A percentile compares a stretch with the other conserved stretches of the same genome.
phyloP scores from a whole-genome alignment of 1,284 basidiomycete genomes.

The Microbotryum lychnidis-dioicae region DNA sequence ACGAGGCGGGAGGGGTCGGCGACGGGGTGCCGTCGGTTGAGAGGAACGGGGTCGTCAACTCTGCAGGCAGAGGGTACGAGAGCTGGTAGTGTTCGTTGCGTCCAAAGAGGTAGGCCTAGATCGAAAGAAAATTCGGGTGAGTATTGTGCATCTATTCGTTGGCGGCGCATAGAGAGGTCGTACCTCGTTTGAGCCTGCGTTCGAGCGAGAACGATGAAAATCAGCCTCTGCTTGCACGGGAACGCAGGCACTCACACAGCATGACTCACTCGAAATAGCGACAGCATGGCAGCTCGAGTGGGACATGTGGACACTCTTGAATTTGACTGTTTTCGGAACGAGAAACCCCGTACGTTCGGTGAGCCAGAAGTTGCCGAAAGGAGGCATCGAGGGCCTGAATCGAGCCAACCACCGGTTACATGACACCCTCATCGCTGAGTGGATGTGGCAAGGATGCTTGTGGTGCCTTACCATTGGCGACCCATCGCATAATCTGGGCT shows the following conservation, averaged over 20 bases:
- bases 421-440: too few species aligned
- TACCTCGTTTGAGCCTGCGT: constrained; percentile 24
- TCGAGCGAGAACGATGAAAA: neutral
- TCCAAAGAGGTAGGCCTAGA: constrained; percentile 70
- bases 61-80: constrained; percentile 32
- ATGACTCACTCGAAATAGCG: constrained; percentile 51
- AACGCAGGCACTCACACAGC: neutral
- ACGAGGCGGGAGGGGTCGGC: constrained; percentile 47
- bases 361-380: constrained; percentile 24
- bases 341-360: neutral
- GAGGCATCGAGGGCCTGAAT: constrained; percentile 14
- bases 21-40: constrained; percentile 50
- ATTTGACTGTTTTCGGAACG: constrained; percentile 41
- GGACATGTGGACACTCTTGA: constrained; percentile 60
- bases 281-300: constrained; percentile 67
- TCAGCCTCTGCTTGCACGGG: neutral
- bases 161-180: constrained; percentile 29
- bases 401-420: too few species aligned
- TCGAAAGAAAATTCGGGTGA: too few species aligned
- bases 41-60: constrained; percentile 34
- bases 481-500: constrained; percentile 78
- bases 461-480: constrained; percentile 55
- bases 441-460: too few species aligned
- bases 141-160: neutral
- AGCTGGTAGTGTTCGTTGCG: constrained; percentile 52